These are phyloP conservation scores for Tetragonia tetragonoides DNA, from an alignment of 148 eudicot genomes.

Conservation along the genomic window DNA sequence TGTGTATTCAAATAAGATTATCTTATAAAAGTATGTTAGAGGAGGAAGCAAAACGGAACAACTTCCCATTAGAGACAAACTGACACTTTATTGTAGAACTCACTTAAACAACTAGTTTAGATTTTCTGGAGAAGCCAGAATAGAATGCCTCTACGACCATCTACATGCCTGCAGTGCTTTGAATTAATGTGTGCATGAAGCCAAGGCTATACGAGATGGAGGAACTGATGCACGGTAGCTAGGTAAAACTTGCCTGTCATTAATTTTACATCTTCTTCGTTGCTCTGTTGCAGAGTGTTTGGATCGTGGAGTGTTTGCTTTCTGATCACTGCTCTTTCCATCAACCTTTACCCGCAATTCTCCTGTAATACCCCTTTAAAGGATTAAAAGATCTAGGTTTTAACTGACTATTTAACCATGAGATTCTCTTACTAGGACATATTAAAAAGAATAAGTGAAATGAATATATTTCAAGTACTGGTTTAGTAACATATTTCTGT, in stretches of 20 bases:
- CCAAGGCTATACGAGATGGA: neutral
- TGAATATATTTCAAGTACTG: neutral
- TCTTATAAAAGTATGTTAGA: neutral
- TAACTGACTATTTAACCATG: neutral
- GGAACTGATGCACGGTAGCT: neutral
- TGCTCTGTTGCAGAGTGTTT: slow-evolving; percentile 99
- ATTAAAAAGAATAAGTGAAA: neutral
- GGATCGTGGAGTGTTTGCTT: slow-evolving; percentile 86
- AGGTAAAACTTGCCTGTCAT: slow-evolving; percentile 79
- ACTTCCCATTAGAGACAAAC: neutral
- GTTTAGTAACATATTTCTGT: neutral
- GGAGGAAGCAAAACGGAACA: neutral
- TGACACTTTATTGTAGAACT: neutral
- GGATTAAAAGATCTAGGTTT: neutral
- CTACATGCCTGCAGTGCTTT: neutral
- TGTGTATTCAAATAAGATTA: neutral
- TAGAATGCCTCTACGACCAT: neutral
- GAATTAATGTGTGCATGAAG: neutral
- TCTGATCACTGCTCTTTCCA: slow-evolving; percentile 67
- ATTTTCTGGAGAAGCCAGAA: neutral
- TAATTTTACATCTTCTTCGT: slow-evolving; percentile 92
- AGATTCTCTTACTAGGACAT: neutral
- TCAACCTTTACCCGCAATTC: slow-evolving; percentile 64
- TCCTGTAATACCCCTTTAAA: slow-evolving; percentile 37
- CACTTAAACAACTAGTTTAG: neutral